Percentiles rank a stretch among this genome's conserved stretches.
Evolutionary conservation across 108 stramenopile species (phyloP).

Genomic region (Conticribra guillardii): DNA sequence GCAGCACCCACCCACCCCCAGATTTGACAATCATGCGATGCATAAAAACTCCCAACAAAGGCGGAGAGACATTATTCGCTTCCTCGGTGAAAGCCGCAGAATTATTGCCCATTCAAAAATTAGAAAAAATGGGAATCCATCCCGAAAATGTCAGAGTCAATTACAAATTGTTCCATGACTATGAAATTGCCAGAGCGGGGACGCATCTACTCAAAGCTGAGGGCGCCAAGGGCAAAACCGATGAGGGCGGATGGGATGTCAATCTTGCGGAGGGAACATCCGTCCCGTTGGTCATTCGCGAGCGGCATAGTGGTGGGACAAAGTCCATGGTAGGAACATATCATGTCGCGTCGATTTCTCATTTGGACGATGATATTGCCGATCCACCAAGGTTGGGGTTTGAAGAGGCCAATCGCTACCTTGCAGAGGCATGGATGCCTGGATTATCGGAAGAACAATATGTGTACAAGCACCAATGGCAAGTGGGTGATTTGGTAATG

Average conservation of each 20-base stretch:
- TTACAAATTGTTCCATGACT: slow-evolving; percentile 25
- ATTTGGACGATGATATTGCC: not conserved
- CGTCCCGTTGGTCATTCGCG: slow-evolving; percentile 20
- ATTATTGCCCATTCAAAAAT: not conserved
- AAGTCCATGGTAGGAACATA: slow-evolving; percentile 24
- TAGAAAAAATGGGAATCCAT: slow-evolving; percentile 11
- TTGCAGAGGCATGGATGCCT: slow-evolving; percentile 18
- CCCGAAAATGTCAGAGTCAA: slow-evolving; percentile 19
- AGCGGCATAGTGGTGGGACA: slow-evolving; percentile 6
- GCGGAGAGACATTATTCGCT: slow-evolving; percentile 22
- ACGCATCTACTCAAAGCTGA: slow-evolving; percentile 11
- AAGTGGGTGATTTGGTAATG: slow-evolving; percentile 23
- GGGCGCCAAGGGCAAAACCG: slow-evolving; percentile 11
- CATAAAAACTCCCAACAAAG: not conserved
- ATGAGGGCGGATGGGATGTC: slow-evolving; percentile 24
- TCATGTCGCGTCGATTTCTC: slow-evolving; percentile 15
- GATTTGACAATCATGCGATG: slow-evolving; percentile 20
- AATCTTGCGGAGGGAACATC: slow-evolving; percentile 13
- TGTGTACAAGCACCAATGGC: slow-evolving; percentile 11
- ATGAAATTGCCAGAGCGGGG: slow-evolving; percentile 12
- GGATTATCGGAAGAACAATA: slow-evolving; percentile 15
- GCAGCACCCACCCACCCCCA: slow-evolving; percentile 15
- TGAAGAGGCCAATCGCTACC: slow-evolving; percentile 19
- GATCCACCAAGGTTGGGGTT: slow-evolving; percentile 7
- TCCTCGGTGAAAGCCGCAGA: slow-evolving; percentile 21